Evolutionary conservation across 202 grass and related monocot genomes (phyloP).

Genomic region (Musa balbisiana): DNA sequence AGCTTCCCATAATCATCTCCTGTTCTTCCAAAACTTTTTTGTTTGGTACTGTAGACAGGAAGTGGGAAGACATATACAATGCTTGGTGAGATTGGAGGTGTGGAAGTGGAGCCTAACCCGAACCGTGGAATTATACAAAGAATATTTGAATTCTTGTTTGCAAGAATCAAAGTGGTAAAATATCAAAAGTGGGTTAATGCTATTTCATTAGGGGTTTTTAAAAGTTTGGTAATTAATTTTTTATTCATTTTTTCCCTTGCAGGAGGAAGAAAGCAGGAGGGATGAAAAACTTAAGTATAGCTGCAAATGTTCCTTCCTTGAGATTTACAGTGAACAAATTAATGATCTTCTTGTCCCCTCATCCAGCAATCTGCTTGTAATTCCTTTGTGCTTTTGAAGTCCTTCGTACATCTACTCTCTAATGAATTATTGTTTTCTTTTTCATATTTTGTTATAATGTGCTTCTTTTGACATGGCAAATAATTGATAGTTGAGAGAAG

Average conservation of each 20-base stretch:
- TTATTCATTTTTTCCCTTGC: constrained; percentile 12
- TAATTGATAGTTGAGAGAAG: constrained; percentile 65
- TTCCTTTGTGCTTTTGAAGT: not conserved
- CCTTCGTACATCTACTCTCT: not conserved
- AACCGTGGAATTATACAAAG: constrained; percentile 75
- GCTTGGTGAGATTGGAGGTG: constrained; percentile 71
- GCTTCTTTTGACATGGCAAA: constrained; percentile 22
- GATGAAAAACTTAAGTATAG: constrained; percentile 68
- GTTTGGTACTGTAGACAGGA: constrained; percentile 43
- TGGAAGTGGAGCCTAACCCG: constrained; percentile 37
- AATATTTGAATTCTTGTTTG: constrained; percentile 78
- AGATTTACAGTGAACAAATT: constrained; percentile 97
- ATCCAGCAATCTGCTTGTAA: constrained; percentile 45
- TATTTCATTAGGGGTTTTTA: constrained; percentile 10
- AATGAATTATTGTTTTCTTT: not conserved
- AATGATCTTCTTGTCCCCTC: constrained; percentile 88
- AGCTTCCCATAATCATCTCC: not conserved
- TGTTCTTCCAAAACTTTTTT: not conserved
- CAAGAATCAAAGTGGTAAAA: constrained; percentile 67
- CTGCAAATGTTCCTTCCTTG: constrained; percentile 86
- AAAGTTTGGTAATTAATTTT: constrained; percentile 7
- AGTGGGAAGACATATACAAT: constrained; percentile 94
- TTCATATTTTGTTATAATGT: constrained; percentile 31
- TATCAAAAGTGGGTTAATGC: constrained; percentile 12
- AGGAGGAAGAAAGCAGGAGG: constrained; percentile 31